These are phyloP conservation scores for Otatea glauca DNA, from an alignment of 176 grass and related monocot genomes.

Conservation along the genomic window DNA sequence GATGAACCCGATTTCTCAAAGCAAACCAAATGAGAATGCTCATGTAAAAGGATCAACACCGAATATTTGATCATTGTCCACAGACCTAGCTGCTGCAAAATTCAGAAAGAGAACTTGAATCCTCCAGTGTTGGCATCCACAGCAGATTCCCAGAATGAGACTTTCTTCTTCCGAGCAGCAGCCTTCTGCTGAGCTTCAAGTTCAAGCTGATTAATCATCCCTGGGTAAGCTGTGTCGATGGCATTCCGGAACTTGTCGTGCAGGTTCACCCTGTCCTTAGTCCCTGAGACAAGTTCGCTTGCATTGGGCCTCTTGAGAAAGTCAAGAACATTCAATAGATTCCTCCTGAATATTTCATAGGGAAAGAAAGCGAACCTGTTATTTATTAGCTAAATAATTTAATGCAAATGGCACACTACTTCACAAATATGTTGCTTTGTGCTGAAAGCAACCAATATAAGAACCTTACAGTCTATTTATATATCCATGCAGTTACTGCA, in stretches of 20 bases:
- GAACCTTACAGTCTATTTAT: not conserved
- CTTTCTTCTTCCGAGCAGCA: slow-evolving; percentile 67
- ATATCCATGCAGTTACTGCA: not conserved
- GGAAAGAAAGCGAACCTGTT: not conserved
- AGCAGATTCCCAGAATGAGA: slow-evolving; percentile 79
- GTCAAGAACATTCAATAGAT: slow-evolving; percentile 92
- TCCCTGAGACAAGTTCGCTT: slow-evolving; percentile 82
- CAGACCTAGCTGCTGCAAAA: not conserved
- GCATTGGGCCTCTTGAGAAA: slow-evolving; percentile 89
- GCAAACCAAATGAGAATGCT: not conserved
- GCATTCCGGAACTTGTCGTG: slow-evolving; percentile 75
- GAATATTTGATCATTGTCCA: not conserved
- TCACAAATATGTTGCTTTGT: not conserved
- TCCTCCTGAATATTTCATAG: slow-evolving; percentile 59
- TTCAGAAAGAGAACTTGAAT: slow-evolving; percentile 94
- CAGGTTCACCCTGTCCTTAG: slow-evolving; percentile 78
- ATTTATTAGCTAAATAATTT: not conserved
- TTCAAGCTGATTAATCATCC: slow-evolving; percentile 65
- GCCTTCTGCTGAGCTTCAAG: slow-evolving; percentile 71
- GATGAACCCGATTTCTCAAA: too few species aligned
- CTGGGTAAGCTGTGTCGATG: slow-evolving; percentile 65
- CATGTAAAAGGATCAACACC: not conserved
- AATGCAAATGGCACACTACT: too few species aligned
- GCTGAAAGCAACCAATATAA: not conserved
- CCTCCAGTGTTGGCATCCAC: slow-evolving; percentile 66